These are phyloP conservation scores for Trichoderma harzianum DNA, from an alignment of 2,329 filamentous ascomycete species.

Conservation along the genomic window DNA sequence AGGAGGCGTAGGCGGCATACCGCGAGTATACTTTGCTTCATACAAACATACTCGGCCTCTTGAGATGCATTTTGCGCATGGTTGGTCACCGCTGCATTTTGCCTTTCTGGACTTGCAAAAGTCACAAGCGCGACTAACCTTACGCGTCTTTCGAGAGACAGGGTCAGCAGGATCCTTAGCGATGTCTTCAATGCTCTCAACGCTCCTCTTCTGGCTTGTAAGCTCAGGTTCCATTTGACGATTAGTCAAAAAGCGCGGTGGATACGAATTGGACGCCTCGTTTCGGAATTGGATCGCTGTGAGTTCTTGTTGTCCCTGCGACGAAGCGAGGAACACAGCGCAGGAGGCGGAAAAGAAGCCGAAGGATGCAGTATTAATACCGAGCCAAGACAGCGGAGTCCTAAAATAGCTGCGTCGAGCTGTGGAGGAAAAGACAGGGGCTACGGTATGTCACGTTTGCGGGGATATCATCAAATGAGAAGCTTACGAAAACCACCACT, in stretches of 20 bases:
- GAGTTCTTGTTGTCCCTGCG: neutral
- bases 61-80: constrained; percentile 31
- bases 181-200: neutral
- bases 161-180: neutral
- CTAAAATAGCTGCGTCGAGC: neutral
- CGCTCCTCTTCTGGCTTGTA: constrained; percentile 1
- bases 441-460: neutral
- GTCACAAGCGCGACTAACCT: constrained; percentile 34
- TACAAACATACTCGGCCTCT: constrained; percentile 30
- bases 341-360: constrained; percentile 12
- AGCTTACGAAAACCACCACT: neutral
- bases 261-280: neutral
- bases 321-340: neutral
- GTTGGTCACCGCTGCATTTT: constrained; percentile 30
- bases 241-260: neutral
- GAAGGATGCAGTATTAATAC: constrained; percentile 6
- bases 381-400: neutral
- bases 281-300: neutral
- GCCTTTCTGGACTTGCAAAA: constrained; percentile 29
- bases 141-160: constrained; percentile 24
- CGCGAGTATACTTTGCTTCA: constrained; percentile 33
- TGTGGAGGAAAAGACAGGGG: neutral
- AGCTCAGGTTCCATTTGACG: neutral
- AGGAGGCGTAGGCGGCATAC: constrained; percentile 34
- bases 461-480: neutral